A percentile compares a stretch with the other conserved stretches of the same genome.
Evolutionary conservation across 2,329 filamentous ascomycete species (phyloP).

Genomic region (Aspergillus sp.): DNA sequence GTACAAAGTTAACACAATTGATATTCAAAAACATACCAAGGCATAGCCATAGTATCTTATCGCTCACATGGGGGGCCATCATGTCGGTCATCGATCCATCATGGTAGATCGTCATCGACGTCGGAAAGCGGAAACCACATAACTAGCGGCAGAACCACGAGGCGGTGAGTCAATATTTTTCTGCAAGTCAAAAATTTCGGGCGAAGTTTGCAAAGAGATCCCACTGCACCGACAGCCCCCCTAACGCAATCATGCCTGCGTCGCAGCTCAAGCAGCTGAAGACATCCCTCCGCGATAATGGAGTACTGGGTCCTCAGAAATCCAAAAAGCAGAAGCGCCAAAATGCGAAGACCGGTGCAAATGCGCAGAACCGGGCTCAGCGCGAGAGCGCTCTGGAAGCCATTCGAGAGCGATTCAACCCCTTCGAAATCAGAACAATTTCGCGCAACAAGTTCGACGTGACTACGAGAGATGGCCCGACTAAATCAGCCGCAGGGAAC

Average conservation of each 20-base stretch:
- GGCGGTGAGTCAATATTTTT: constrained; percentile 38
- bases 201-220: constrained; percentile 16
- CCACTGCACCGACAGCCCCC: constrained; percentile 12
- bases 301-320: constrained; percentile 85
- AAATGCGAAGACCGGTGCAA: constrained; percentile 64
- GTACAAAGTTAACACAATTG: background rate
- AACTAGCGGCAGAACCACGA: constrained; percentile 29
- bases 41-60: constrained; percentile 41
- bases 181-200: constrained; percentile 29
- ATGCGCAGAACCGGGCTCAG: constrained; percentile 72
- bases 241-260: constrained; percentile 68
- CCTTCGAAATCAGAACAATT: constrained; percentile 87
- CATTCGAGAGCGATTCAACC: constrained; percentile 96
- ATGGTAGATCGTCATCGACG: background rate
- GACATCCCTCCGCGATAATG: constrained; percentile 82
- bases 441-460: constrained; percentile 82
- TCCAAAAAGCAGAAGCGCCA: constrained; percentile 93
- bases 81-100: constrained; percentile 1
- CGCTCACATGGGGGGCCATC: constrained; percentile 37
- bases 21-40: constrained; percentile 27
- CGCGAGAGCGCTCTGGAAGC: constrained; percentile 74
- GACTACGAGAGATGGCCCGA: constrained; percentile 60
- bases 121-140: constrained; percentile 5
- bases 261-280: constrained; percentile 97
- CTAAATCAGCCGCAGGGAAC: constrained; percentile 55